Conservation (phyloP, 306 rosid genomes). For the Psophocarpus tetragonolobus region DNA sequence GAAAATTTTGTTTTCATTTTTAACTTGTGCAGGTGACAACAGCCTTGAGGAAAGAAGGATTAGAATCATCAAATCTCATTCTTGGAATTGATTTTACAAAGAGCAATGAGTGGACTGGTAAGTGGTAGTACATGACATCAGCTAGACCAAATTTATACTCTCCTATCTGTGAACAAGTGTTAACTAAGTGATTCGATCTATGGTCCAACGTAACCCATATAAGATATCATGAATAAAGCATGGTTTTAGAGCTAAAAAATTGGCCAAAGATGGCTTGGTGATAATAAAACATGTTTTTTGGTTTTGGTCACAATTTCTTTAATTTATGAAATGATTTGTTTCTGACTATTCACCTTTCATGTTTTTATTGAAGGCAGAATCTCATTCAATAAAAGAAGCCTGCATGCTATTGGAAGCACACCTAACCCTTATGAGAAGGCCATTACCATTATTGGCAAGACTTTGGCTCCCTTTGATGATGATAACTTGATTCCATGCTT, state of each 20-base stretch:
- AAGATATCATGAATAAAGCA: not conserved
- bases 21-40: conserved; percentile 56
- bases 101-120: conserved; percentile 97
- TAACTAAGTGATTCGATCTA: not conserved
- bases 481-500: conserved; percentile 94
- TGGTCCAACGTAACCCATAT: not conserved
- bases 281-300: not conserved
- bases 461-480: conserved; percentile 91
- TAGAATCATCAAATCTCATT: conserved; percentile 90
- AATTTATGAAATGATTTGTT: not conserved
- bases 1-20: not conserved
- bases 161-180: conserved; percentile 8
- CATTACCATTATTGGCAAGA: conserved; percentile 74
- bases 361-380: conserved; percentile 57
- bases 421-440: conserved; percentile 95
- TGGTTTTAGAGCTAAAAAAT: not conserved
- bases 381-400: conserved; percentile 74
- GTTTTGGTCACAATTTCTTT: not conserved
- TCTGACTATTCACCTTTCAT: conserved; percentile 20
- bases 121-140: conserved; percentile 31
- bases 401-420: conserved; percentile 67
- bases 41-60: conserved; percentile 74
- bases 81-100: conserved; percentile 91
- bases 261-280: conserved; percentile 8
- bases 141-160: no score